Evolutionary conservation across 2,329 filamentous ascomycete species (phyloP).

Genomic region (Colletotrichum sp.): DNA sequence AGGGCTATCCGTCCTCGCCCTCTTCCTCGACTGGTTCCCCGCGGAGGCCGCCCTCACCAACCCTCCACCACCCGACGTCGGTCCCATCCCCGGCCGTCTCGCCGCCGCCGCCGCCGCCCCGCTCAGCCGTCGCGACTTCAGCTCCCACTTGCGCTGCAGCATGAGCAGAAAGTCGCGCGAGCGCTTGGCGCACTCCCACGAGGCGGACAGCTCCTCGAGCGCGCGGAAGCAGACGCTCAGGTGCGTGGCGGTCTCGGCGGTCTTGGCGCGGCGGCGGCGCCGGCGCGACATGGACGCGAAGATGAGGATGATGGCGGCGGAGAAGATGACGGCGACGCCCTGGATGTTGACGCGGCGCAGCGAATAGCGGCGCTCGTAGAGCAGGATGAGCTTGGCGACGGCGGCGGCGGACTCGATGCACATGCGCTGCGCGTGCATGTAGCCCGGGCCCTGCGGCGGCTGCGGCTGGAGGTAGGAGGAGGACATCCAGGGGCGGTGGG

Average conservation of each 20-base stretch:
- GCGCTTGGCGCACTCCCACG: constrained; percentile 28
- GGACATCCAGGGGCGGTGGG: constrained; percentile 31
- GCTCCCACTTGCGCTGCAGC: constrained; percentile 22
- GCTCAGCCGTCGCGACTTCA: neutral
- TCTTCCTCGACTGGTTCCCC: neutral
- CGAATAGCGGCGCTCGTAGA: constrained; percentile 22
- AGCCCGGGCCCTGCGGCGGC: constrained; percentile 26
- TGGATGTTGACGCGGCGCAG: constrained; percentile 25
- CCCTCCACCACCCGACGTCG: neutral
- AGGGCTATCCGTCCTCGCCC: neutral
- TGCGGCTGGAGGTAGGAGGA: constrained; percentile 21
- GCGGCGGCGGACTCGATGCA: constrained; percentile 26
- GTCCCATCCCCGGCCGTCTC: neutral
- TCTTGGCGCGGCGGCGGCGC: constrained; percentile 6
- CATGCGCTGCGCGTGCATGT: constrained; percentile 23
- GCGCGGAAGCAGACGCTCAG: constrained; percentile 28
- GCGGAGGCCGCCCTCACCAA: neutral
- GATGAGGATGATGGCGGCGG: constrained; percentile 23
- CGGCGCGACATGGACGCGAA: constrained; percentile 20
- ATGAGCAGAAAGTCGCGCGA: constrained; percentile 26
- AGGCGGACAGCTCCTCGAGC: constrained; percentile 21
- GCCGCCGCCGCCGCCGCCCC: neutral
- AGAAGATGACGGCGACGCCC: constrained; percentile 27
- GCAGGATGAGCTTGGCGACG: constrained; percentile 22
- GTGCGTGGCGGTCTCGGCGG: constrained; percentile 3